A percentile compares a stretch with the other conserved stretches of the same genome.
Evolutionary conservation across 2,329 filamentous ascomycete genomes (phyloP).

Genomic region (Xylaria sp.): DNA sequence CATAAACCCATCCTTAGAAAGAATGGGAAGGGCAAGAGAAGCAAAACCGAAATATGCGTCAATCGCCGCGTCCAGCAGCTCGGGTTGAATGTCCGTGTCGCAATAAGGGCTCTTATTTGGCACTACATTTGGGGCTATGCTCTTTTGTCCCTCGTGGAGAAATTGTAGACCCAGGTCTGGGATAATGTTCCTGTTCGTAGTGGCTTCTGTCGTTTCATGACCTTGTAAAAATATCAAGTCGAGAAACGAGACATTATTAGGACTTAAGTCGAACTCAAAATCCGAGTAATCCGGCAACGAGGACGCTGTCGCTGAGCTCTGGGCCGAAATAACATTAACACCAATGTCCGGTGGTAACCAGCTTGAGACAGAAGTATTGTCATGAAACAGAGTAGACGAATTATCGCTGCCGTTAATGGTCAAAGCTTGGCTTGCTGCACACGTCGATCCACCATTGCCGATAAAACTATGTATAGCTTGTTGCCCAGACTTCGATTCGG

Average conservation of each 20-base stretch:
- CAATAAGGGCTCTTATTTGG: constrained; percentile 17
- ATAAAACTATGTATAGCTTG: background rate
- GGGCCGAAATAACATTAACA: background rate
- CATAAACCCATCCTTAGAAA: constrained; percentile 32
- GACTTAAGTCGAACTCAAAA: constrained; percentile 28
- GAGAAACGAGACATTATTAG: constrained; percentile 18
- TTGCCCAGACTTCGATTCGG: background rate
- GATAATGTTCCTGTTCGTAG: background rate
- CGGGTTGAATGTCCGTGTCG: background rate
- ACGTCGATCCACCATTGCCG: background rate
- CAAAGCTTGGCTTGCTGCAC: background rate
- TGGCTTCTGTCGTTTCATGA: constrained; percentile 14
- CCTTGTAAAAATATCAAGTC: constrained; percentile 31
- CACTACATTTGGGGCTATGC: background rate
- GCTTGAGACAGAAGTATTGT: background rate
- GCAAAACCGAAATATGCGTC: constrained; percentile 29
- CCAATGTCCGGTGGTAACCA: background rate
- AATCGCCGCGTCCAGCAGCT: constrained; percentile 26
- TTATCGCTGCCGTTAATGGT: constrained; percentile 1
- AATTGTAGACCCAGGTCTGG: background rate
- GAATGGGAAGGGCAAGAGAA: constrained; percentile 26
- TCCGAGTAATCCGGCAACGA: constrained; percentile 9
- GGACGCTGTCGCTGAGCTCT: background rate
- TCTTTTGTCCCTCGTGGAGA: constrained; percentile 3
- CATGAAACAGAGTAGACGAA: background rate